phyloP scores from a whole-genome alignment of 1,284 basidiomycete genomes.

The Ustilago trichophora region DNA sequence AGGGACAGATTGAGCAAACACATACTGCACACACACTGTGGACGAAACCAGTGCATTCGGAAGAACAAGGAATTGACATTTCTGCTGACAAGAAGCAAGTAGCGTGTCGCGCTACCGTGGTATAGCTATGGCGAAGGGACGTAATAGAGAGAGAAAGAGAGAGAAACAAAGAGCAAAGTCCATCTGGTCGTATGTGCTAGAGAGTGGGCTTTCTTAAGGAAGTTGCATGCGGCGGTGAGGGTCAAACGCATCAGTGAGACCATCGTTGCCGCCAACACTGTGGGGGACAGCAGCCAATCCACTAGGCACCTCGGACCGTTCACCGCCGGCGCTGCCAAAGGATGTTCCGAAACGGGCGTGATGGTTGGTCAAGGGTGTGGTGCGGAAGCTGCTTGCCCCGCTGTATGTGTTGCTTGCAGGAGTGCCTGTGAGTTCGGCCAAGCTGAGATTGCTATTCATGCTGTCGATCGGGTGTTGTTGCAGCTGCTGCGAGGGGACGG shows the following conservation, averaged over 20 bases:
- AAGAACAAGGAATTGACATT: too few relatives aligned
- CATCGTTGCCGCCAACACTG: constrained; percentile 6
- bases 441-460: constrained; percentile 7
- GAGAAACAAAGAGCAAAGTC: too few relatives aligned
- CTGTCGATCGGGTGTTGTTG: constrained; percentile 8
- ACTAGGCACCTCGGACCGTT: constrained; percentile 14
- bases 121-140: too few relatives aligned
- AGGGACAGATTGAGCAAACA: too few relatives aligned
- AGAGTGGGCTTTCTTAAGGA: background rate
- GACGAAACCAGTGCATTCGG: too few relatives aligned
- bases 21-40: too few relatives aligned
- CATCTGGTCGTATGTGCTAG: too few relatives aligned
- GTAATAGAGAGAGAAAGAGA: too few relatives aligned
- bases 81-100: too few relatives aligned
- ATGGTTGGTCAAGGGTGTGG: background rate
- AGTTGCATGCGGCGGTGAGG: constrained; percentile 12
- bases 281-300: constrained; percentile 14
- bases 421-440: background rate
- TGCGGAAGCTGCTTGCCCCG: constrained; percentile 6
- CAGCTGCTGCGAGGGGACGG: constrained; percentile 28
- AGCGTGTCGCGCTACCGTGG: too few relatives aligned
- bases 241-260: background rate
- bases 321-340: constrained; percentile 6
- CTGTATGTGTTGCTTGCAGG: background rate
- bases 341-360: constrained; percentile 1